Evolutionary conservation across 2,329 filamentous ascomycete species (phyloP), one percentile per base, ranked within the genome.

Genomic region (Penicillium psychrosexuale): DNA sequence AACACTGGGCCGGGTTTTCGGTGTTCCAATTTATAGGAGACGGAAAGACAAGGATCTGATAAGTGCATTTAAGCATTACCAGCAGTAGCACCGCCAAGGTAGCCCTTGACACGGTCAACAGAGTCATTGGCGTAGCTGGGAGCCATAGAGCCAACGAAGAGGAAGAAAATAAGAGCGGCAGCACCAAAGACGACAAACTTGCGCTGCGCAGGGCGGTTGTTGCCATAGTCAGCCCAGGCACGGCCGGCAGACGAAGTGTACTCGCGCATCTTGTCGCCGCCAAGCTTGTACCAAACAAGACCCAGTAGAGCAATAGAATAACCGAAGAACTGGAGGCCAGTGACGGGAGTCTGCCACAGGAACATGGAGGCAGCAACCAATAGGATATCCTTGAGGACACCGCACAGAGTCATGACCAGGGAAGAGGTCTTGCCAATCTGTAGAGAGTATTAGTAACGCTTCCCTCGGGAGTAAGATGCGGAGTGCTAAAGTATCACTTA

Each of bases 401-500:
- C 90, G 56, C 87, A 91, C 24, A 95, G 84, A 33, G 90, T 91
- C 77, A 95, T 88, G 66, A 92, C 89, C 48, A 95, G 83, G 53
- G 88, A 89, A 2, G 90, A 95, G 8, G 90, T 95, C 76, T 90
- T 91, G 71, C 90, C 90, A 67, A 95, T 95, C 89, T 93, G 66
- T 42, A 55, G 28, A 17, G 37, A 17, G 13, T 31, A 38, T 50
- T 42, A 52, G 47, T 24, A 15, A 43, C 9, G 44, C 40, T 8
- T 19, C 39, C 37, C 5, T 37, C n/a, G 27, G n/a, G 24, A 11
- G 12, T 8, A 13, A 31, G 19, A 9, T 24, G 1, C 22, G 3
- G 13, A n/a, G 2, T 17, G 31, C 24, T 7, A 3, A 6, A 24
- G 57, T 2, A 58, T 59, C 38, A 78, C 87, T 68, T 82, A 93